Percentiles rank a stretch among this genome's conserved stretches.
Conservation (phyloP, 306 rosid species). For the Lathyrus aphaca region DNA sequence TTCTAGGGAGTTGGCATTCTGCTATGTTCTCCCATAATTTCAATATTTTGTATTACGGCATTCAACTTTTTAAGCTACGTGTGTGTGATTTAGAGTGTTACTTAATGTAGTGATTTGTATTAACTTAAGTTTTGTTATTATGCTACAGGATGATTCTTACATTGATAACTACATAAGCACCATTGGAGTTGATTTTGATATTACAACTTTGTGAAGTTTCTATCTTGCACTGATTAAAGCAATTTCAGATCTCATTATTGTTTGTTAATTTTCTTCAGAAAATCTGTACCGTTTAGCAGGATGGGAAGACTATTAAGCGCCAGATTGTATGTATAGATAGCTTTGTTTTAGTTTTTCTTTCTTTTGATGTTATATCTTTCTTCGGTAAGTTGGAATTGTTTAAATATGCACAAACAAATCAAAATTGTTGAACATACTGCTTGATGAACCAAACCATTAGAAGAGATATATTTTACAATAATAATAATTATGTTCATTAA, state of each 20-base stretch:
- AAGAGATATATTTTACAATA: no score
- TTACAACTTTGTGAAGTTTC: slow-evolving; percentile 33
- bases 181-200: slow-evolving; percentile 95
- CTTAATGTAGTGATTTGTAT: slow-evolving; percentile 26
- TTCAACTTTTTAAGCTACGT: no score
- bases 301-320: slow-evolving; percentile 57
- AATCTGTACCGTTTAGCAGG: slow-evolving; percentile 59
- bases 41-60: no score
- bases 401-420: no score
- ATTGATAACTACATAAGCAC: slow-evolving; percentile 97
- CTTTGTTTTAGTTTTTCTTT: slow-evolving; percentile 19
- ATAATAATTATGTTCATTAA: no score
- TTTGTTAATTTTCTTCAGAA: slow-evolving; percentile 43
- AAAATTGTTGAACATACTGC: no score
- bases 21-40: no score
- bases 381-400: slow-evolving; percentile 4
- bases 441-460: no score
- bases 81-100: background rate
- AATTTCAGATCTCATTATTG: slow-evolving; percentile 25
- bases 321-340: slow-evolving; percentile 47
- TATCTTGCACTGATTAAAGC: slow-evolving; percentile 18
- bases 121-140: slow-evolving; percentile 6
- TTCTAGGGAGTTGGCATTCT: no score
- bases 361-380: slow-evolving; percentile 12
- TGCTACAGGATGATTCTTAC: slow-evolving; percentile 85